phyloP scores from a whole-genome alignment of 176 grass and related monocot species.

The Oryza nivara region DNA sequence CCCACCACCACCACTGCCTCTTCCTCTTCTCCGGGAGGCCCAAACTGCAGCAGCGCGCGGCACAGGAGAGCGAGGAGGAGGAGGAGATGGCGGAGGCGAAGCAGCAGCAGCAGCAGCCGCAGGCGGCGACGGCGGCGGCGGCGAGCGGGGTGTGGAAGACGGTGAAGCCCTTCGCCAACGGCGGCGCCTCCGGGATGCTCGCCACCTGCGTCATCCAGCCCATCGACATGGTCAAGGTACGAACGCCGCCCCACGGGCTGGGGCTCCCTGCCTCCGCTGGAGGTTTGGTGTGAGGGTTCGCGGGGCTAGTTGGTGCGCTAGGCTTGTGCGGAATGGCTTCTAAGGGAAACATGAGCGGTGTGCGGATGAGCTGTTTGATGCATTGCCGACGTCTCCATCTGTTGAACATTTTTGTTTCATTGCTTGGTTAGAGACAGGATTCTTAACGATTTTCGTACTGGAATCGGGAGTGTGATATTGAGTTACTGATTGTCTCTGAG shows the following conservation, averaged over 20 bases:
- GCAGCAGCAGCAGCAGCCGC: conserved; percentile 36
- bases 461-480: not conserved
- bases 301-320: not conserved
- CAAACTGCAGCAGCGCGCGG: not conserved
- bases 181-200: conserved; percentile 74
- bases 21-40: not conserved
- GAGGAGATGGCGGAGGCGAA: conserved; percentile 73
- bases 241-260: not conserved
- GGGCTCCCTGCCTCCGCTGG: not conserved
- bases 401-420: not conserved
- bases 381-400: not conserved
- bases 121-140: conserved; percentile 34
- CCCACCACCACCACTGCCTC: not conserved
- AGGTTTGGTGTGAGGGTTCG: too few species aligned
- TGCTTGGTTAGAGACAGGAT: not conserved
- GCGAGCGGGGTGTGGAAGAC: conserved; percentile 64
- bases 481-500: not conserved
- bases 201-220: conserved; percentile 87
- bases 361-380: conserved; percentile 1
- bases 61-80: not conserved
- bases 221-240: conserved; percentile 87
- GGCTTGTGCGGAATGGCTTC: not conserved
- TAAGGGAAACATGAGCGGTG: not conserved
- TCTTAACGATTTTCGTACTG: not conserved
- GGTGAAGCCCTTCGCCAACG: conserved; percentile 75